Evolutionary conservation across 495 filamentous ascomycete genomes (phyloP).

Genomic region (Tuber melanosporum): DNA sequence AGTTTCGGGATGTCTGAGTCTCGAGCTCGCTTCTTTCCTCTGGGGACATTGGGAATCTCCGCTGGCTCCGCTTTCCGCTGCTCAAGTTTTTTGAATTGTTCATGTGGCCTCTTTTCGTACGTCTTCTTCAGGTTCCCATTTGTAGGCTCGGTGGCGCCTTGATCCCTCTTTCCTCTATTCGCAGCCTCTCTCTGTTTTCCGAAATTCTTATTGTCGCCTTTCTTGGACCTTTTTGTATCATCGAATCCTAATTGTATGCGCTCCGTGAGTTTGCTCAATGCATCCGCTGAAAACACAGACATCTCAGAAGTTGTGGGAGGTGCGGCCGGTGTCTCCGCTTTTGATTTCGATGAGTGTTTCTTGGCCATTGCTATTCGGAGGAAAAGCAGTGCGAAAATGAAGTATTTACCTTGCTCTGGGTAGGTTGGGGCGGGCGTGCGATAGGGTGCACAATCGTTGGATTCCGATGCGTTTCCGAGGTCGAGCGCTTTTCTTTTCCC

Average conservation of each 20-base stretch:
- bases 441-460: conserved; percentile 8
- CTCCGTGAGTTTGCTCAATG: conserved; percentile 36
- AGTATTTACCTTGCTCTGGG: conserved; percentile 43
- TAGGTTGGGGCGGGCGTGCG: not conserved
- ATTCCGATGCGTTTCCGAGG: conserved; percentile 8
- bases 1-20: conserved; percentile 41
- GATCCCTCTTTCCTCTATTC: conserved; percentile 8
- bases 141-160: conserved; percentile 13
- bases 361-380: conserved; percentile 46
- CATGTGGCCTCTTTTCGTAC: conserved; percentile 38
- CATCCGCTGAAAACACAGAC: conserved; percentile 35
- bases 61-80: conserved; percentile 39
- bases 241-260: conserved; percentile 37
- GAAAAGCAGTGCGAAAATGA: conserved; percentile 24
- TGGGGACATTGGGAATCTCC: conserved; percentile 44
- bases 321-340: conserved; percentile 30
- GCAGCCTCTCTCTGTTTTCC: not conserved
- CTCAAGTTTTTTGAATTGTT: conserved; percentile 47
- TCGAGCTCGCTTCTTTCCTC: conserved; percentile 51
- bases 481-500: not conserved
- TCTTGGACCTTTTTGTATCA: conserved; percentile 22
- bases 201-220: conserved; percentile 5
- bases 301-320: conserved; percentile 13
- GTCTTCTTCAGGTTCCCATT: conserved; percentile 42
- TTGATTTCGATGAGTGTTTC: conserved; percentile 45